phyloP scores from a whole-genome alignment of 2,329 filamentous ascomycete species.

The Neurospora crassa region DNA sequence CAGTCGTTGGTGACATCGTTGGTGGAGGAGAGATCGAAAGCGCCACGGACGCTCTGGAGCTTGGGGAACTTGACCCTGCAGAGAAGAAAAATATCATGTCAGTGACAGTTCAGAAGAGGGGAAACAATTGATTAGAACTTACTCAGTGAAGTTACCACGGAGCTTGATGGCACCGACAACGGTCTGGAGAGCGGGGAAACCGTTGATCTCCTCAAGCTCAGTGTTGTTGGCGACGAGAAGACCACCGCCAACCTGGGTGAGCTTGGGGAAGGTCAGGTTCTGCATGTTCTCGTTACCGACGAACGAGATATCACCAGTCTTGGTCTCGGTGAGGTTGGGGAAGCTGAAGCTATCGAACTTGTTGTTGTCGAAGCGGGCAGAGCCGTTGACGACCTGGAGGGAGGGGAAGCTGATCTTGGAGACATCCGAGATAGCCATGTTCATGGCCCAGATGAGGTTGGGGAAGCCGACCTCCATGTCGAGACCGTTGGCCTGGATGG shows the following conservation, averaged over 20 bases:
- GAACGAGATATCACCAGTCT: conserved; percentile 50
- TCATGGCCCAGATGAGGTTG: conserved; percentile 67
- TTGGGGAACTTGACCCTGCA: conserved; percentile 59
- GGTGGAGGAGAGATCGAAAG: conserved; percentile 60
- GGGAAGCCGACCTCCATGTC: conserved; percentile 63
- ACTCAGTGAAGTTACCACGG: conserved; percentile 76
- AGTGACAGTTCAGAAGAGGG: conserved; percentile 14
- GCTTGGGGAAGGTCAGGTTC: conserved; percentile 67
- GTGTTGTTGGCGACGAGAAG: conserved; percentile 90
- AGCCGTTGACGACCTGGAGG: conserved; percentile 63
- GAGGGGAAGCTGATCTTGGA: conserved; percentile 64
- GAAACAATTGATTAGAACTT: conserved; percentile 30
- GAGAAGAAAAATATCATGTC: conserved; percentile 15
- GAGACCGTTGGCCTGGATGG: conserved; percentile 71
- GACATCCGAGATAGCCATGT: conserved; percentile 77
- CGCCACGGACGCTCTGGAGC: conserved; percentile 59
- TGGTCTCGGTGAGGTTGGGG: conserved; percentile 62
- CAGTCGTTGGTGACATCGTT: conserved; percentile 49
- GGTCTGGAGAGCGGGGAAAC: conserved; percentile 57
- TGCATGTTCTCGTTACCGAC: conserved; percentile 50
- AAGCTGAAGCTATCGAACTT: conserved; percentile 51
- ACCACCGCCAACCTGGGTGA: conserved; percentile 65
- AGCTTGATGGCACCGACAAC: conserved; percentile 77
- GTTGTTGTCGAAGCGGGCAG: conserved; percentile 79
- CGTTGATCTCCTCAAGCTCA: conserved; percentile 51